These are phyloP conservation scores for Excoecaria cochinchinensis DNA, from an alignment of 345 rosid genomes.

Conservation along the genomic window DNA sequence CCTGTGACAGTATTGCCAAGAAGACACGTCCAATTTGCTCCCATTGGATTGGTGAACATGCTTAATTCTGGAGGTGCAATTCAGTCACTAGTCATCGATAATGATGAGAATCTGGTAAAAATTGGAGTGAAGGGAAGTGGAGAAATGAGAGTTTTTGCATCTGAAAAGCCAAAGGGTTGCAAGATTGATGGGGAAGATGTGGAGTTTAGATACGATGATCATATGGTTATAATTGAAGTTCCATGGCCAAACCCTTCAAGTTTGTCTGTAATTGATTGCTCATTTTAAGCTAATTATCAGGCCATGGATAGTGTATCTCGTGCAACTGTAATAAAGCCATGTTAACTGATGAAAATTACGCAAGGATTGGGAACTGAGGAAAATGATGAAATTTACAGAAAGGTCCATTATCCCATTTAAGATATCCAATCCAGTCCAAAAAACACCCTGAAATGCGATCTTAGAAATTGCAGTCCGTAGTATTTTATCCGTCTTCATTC, in stretches of 20 bases:
- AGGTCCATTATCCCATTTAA: too few relatives aligned
- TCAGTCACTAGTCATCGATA: conserved; percentile 39
- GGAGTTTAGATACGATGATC: conserved; percentile 48
- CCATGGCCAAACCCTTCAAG: conserved; percentile 59
- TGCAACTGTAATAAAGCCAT: background rate
- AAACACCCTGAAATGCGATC: too few relatives aligned
- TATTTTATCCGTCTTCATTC: too few relatives aligned
- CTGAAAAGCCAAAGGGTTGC: conserved; percentile 59
- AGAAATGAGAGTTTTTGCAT: conserved; percentile 65
- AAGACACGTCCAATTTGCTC: conserved; percentile 59
- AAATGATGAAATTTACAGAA: too few relatives aligned
- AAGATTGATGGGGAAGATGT: conserved; percentile 53
- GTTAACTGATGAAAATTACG: too few relatives aligned
- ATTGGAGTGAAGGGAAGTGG: conserved; percentile 67
- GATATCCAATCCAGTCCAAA: too few relatives aligned
- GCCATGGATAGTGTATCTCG: background rate
- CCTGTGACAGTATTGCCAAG: conserved; percentile 47
- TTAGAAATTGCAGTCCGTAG: too few relatives aligned
- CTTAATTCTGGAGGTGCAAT: conserved; percentile 86
- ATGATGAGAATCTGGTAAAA: conserved; percentile 25
- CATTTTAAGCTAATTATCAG: conserved; percentile 34
- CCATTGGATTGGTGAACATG: conserved; percentile 80
- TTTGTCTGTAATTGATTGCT: conserved; percentile 43
- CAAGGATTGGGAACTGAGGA: too few relatives aligned
- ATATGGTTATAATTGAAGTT: conserved; percentile 54